Evolutionary conservation across 805 yeast species (phyloP).

Genomic region (Monosporozyma yasuniensis): DNA sequence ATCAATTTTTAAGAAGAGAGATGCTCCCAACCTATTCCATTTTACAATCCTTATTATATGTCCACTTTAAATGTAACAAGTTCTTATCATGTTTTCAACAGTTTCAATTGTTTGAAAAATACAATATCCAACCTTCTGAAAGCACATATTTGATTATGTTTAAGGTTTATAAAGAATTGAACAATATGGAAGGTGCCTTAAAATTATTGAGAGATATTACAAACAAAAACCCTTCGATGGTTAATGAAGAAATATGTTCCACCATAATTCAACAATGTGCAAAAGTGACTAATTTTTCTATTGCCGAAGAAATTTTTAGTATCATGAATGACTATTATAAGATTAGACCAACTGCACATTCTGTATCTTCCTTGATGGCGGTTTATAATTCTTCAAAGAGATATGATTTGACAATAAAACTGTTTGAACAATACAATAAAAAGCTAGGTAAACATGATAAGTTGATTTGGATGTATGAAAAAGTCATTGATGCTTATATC

Average conservation of each 20-base stretch:
- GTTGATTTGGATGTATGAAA: slow-evolving; percentile 15
- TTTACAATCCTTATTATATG: slow-evolving; percentile 22
- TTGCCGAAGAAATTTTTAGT: slow-evolving; percentile 26
- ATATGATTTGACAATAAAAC: slow-evolving; percentile 14
- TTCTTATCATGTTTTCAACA: slow-evolving; percentile 20
- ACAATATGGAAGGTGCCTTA: slow-evolving; percentile 27
- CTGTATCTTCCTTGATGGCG: slow-evolving; percentile 22
- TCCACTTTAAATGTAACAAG: slow-evolving; percentile 20
- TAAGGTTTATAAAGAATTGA: slow-evolving; percentile 19
- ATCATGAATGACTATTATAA: slow-evolving; percentile 24
- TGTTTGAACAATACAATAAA: slow-evolving; percentile 14
- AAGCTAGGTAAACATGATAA: background rate
- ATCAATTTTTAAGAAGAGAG: slow-evolving; percentile 38
- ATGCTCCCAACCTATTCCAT: slow-evolving; percentile 37
- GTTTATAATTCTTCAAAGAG: slow-evolving; percentile 19
- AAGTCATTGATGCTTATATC: slow-evolving; percentile 19
- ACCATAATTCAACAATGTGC: slow-evolving; percentile 22
- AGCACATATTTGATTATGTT: slow-evolving; percentile 23
- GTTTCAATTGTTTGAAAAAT: slow-evolving; percentile 25
- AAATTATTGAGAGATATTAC: slow-evolving; percentile 25
- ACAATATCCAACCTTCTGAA: slow-evolving; percentile 21
- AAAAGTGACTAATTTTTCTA: slow-evolving; percentile 18
- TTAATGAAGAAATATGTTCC: slow-evolving; percentile 22
- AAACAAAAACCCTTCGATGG: slow-evolving; percentile 7
- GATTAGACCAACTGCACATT: slow-evolving; percentile 21